Base-by-base conservation (phyloP, 352 stramenopile species). In the Phytophthora capsici region DNA sequence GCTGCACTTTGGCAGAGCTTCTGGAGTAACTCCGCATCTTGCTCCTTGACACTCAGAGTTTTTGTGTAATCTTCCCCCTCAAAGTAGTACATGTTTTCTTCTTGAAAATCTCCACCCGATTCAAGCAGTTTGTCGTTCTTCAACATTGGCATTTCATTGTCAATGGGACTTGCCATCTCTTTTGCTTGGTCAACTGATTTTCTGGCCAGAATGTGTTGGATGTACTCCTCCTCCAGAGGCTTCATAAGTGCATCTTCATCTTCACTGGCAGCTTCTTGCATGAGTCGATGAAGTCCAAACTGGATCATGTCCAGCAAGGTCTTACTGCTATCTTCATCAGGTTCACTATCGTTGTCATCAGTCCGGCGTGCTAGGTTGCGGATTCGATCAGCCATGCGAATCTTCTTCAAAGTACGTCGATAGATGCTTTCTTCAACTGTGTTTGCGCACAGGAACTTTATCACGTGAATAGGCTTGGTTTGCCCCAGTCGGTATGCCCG, bases 21-120 rank as follows among this genome's bases (percentile, higher is more conserved):
- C 12, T 73, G 48, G 1, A 91, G 66, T 50, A 78, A 51, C 40
- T 76, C 57, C 13, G 68, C 58, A 61, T 90, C 79, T 59, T 80
- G 71, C 4, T 30, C 47, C 38, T 80, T 87, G 5, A 47, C 57
- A 41, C 44, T 73, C 40, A 73, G 51, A 3, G 65, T 66, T 14
- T 75, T 82, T 16, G 76, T 81, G 50, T 91, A 91, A 53, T 94
- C 83, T 63, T 88, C 76, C 20, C 85, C 85, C 49, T 94, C 83
- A 64, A 91, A 94, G 48, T 90, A 92, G 66, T 94, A 91, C 80
- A 94, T 94, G 38, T 92, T 91, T 25, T 91, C 85, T 44, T 90
- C 85, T 5, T 60, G 69, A 22, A 91, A 80, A 53, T 90, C 81
- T 8, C 80, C 80, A 45, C 76, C 81, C 1, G 76, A 77, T 25